Conservation (phyloP, 2,329 filamentous ascomycete genomes). For the Colletotrichum neosansevieriae region DNA sequence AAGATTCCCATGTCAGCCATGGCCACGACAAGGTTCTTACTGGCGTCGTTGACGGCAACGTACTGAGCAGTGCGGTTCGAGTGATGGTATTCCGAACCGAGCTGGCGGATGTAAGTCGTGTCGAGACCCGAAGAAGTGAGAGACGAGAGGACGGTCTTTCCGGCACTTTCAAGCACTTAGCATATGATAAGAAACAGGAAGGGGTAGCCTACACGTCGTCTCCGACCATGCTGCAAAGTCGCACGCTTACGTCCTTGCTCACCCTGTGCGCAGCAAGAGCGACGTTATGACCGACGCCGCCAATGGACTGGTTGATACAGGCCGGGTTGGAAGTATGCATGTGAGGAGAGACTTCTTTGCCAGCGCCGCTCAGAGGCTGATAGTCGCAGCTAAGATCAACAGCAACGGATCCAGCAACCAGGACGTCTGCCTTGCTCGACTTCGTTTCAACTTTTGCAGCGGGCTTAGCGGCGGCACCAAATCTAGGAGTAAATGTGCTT, state of each 20-base stretch:
- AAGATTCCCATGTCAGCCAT: conserved; percentile 97
- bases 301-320: conserved; percentile 82
- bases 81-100: conserved; percentile 61
- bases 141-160: conserved; percentile 76
- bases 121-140: conserved; percentile 75
- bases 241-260: conserved; percentile 70
- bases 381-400: conserved; percentile 91
- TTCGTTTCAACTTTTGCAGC: conserved; percentile 23
- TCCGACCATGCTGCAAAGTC: conserved; percentile 84
- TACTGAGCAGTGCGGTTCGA: conserved; percentile 86
- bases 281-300: conserved; percentile 93
- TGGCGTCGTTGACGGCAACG: conserved; percentile 85
- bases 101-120: conserved; percentile 70
- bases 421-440: conserved; percentile 68
- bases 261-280: conserved; percentile 82
- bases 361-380: conserved; percentile 22
- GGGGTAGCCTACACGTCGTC: conserved; percentile 73
- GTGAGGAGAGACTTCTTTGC: conserved; percentile 55
- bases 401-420: conserved; percentile 91
- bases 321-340: conserved; percentile 89
- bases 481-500: conserved; percentile 31
- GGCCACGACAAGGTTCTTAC: conserved; percentile 87
- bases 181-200: not conserved
- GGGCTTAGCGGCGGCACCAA: conserved; percentile 17
- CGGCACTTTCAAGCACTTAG: conserved; percentile 65